Conservation (phyloP, 352 stramenopile genomes). For the Phytophthora aleatoria region DNA sequence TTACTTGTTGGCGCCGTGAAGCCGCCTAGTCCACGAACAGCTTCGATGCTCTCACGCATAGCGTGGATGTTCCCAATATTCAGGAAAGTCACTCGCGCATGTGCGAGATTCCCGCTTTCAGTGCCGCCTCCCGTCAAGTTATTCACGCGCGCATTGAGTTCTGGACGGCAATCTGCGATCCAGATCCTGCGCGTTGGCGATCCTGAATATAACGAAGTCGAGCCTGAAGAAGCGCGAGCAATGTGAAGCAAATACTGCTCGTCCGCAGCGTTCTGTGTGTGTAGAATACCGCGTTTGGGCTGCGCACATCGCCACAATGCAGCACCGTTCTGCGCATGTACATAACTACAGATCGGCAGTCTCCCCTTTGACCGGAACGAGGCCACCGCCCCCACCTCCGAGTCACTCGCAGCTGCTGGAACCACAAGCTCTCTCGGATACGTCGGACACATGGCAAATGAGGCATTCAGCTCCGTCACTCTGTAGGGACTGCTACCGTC, state of each 20-base stretch:
- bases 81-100: constrained; percentile 83
- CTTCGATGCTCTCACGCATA: constrained; percentile 89
- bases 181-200: constrained; percentile 60
- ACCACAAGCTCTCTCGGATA: constrained; percentile 83
- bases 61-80: constrained; percentile 95
- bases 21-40: constrained; percentile 58
- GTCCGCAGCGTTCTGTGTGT: constrained; percentile 71
- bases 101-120: constrained; percentile 79
- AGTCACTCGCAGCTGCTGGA: constrained; percentile 62
- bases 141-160: constrained; percentile 91
- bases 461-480: constrained; percentile 66
- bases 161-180: constrained; percentile 91
- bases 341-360: constrained; percentile 84
- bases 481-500: constrained; percentile 41
- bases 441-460: constrained; percentile 80
- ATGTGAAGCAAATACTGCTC: constrained; percentile 79
- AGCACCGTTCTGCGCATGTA: constrained; percentile 67
- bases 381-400: constrained; percentile 66
- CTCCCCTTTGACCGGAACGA: constrained; percentile 85
- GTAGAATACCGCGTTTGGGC: constrained; percentile 85
- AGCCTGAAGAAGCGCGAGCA: constrained; percentile 28
- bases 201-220: constrained; percentile 17
- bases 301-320: constrained; percentile 87
- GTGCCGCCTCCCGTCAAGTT: constrained; percentile 90
- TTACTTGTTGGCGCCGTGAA: constrained; percentile 38